A percentile compares a stretch with the other conserved stretches of the same genome.
phyloP scores from a whole-genome alignment of 495 filamentous ascomycete species.

The Rostrohypoxylon terebratum region DNA sequence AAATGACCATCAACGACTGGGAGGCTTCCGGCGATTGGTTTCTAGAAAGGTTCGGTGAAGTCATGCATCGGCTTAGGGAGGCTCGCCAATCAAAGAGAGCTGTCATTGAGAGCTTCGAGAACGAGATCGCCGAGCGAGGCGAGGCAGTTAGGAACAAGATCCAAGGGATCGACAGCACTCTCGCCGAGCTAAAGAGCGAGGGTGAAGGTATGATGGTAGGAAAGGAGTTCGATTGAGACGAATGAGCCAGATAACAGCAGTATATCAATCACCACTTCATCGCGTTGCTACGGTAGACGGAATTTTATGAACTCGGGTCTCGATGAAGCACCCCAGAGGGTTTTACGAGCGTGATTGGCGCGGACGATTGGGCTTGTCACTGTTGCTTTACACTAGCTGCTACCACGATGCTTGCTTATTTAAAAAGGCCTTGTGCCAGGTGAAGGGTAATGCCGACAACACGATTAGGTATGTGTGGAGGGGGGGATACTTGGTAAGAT shows the following conservation, averaged over 20 bases:
- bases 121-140: constrained; percentile 67
- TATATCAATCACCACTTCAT: constrained; percentile 12
- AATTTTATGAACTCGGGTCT: constrained; percentile 20
- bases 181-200: constrained; percentile 65
- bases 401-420: constrained; percentile 17
- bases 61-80: constrained; percentile 72
- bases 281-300: not conserved
- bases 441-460: constrained; percentile 11
- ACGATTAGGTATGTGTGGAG: constrained; percentile 15
- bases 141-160: constrained; percentile 66
- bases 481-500: constrained; percentile 42
- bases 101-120: constrained; percentile 74
- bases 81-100: constrained; percentile 73
- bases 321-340: constrained; percentile 5
- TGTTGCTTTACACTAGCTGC: constrained; percentile 29
- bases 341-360: constrained; percentile 13
- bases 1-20: constrained; percentile 77
- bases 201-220: constrained; percentile 68
- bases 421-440: constrained; percentile 9
- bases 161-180: constrained; percentile 63
- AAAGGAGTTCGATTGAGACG: constrained; percentile 57
- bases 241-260: constrained; percentile 15
- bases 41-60: constrained; percentile 71
- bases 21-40: constrained; percentile 87
- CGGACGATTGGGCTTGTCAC: constrained; percentile 26